These are phyloP conservation scores for Kregervanrija pseudodelftensis DNA, from an alignment of 805 yeast species.

Conservation along the genomic window DNA sequence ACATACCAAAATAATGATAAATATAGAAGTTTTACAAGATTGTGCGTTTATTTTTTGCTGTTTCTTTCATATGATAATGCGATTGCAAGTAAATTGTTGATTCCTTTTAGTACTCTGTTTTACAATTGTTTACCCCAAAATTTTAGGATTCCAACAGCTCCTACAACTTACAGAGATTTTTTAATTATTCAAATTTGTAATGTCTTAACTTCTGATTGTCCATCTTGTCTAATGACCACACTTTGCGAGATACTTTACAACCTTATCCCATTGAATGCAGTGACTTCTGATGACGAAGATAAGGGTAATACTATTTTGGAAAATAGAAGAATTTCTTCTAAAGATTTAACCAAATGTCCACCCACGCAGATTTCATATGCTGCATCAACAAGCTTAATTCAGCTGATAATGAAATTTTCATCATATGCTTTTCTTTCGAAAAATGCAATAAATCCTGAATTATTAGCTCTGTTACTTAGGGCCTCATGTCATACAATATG, in stretches of 20 bases:
- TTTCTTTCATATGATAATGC: constrained; percentile 35
- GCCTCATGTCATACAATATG: constrained; percentile 45
- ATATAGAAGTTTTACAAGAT: constrained; percentile 38
- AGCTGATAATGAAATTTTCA: constrained; percentile 35
- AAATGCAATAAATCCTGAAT: constrained; percentile 40
- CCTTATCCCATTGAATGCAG: constrained; percentile 35
- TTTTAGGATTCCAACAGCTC: constrained; percentile 34
- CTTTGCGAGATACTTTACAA: constrained; percentile 57
- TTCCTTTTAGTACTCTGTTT: constrained; percentile 36
- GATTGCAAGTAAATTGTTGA: constrained; percentile 34
- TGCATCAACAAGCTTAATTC: constrained; percentile 40
- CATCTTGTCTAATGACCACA: constrained; percentile 35
- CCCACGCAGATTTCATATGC: constrained; percentile 41
- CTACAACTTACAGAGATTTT: constrained; percentile 56
- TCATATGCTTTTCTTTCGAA: constrained; percentile 29
- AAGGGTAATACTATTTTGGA: constrained; percentile 8
- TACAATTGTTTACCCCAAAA: constrained; percentile 46
- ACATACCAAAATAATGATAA: constrained; percentile 35
- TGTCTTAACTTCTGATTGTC: constrained; percentile 31
- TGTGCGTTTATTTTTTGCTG: constrained; percentile 45
- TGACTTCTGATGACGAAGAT: constrained; percentile 1
- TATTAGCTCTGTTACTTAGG: constrained; percentile 52
- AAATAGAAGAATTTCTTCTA: constrained; percentile 13
- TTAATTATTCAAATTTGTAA: constrained; percentile 45
- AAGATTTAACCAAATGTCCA: constrained; percentile 6